Base-by-base conservation (phyloP, 2,329 filamentous ascomycete genomes). In the Zymoseptoria tritici region DNA sequence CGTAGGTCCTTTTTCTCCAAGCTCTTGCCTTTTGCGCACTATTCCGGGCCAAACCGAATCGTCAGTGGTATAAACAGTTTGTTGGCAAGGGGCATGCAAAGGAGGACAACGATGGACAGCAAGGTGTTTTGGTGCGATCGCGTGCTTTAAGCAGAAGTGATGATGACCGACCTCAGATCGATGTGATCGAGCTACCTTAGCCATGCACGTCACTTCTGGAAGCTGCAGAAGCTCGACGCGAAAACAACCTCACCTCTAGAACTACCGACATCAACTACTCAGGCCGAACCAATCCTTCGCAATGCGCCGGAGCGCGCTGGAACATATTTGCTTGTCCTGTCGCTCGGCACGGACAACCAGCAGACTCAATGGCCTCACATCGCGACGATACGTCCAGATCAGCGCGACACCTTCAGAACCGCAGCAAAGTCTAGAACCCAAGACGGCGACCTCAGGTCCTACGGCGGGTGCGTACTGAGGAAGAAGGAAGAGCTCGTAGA, bases 351-450 rank as follows among this genome's bases (percentile, higher is more conserved):
- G 55, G 11, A 60, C 58, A n/a, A 54, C 59, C 29, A 56, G 58
- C 57, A 56, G 52, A 54, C 49, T 59, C 49, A 59, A 56, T 21
- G 54, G 53, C 29, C 51, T 54, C 55, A 9, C 31, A 46, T 16
- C 36, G 19, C 65, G 68, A 52, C 73, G 77, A 66, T 71, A 68
- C 68, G 74, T 80, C 63, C 77, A 77, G 68, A 79, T 80, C 69
- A 75, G 74, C 62, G 76, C 78, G 49, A 77, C 77, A 24, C 74
- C 71, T 26, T 70, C 76, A 9, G 73, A 76, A 54, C 75, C 77
- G 21, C 59, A 64, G 24, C 70, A 71, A 62, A 71, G 67, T 55
- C 68, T 75, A 60, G 74, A 77, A 56, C 69, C 67, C 19, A 60
- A 55, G 49, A 57, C 61, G 54, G 57, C 61, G 49, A 65, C 56